Conservation (phyloP, 2,329 filamentous ascomycete species). For the Chaetomium sp. region DNA sequence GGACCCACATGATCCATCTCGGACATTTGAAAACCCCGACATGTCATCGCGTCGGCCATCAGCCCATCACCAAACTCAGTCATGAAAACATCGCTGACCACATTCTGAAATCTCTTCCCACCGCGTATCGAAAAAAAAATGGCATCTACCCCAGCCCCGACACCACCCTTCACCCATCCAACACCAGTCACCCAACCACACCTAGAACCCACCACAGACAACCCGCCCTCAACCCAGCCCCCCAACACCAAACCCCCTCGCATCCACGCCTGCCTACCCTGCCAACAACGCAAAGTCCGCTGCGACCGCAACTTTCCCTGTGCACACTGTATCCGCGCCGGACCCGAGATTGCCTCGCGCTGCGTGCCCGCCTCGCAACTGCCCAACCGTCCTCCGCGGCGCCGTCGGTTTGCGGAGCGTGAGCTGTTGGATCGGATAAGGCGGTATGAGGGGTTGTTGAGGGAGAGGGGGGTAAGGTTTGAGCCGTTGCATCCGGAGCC, state of each 20-base stretch:
- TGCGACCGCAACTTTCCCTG: slow-evolving; percentile 57
- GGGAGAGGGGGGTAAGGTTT: slow-evolving; percentile 48
- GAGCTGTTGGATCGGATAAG: slow-evolving; percentile 51
- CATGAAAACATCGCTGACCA: no score
- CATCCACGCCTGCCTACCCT: slow-evolving; percentile 48
- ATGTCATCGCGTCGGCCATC: no score
- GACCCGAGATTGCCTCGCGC: slow-evolving; percentile 39
- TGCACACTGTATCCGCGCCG: slow-evolving; percentile 42
- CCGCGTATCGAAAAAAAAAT: no score
- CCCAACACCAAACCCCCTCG: slow-evolving; percentile 21
- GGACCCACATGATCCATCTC: no score
- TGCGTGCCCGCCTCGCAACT: slow-evolving; percentile 29
- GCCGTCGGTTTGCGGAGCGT: slow-evolving; percentile 47
- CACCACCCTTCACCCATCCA: not conserved
- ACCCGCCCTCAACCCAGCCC: not conserved
- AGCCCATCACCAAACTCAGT: no score
- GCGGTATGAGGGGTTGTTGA: slow-evolving; percentile 51
- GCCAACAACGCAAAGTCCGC: slow-evolving; percentile 59
- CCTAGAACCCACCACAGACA: not conserved
- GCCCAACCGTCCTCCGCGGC: slow-evolving; percentile 13
- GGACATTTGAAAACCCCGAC: no score
- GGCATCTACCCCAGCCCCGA: not conserved
- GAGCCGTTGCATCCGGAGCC: slow-evolving; percentile 34
- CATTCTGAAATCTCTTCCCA: no score
- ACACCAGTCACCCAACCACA: no score